These are phyloP conservation scores for Phytophthora pini DNA, from an alignment of 352 stramenopile species.

Conservation along the genomic window DNA sequence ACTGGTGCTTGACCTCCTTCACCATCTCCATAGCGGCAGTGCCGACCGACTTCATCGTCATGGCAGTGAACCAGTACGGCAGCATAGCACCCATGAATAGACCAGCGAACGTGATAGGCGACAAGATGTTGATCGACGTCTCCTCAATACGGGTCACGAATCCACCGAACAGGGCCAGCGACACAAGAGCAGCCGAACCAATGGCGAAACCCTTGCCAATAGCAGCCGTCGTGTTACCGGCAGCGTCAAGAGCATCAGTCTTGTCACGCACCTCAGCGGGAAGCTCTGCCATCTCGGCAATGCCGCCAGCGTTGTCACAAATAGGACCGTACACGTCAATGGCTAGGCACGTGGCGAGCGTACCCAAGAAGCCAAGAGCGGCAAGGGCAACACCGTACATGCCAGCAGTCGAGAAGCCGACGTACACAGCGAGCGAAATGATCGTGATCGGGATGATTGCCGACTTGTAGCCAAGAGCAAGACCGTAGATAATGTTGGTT, in stretches of 20 bases:
- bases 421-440: conserved; percentile 97
- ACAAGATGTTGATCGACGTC: conserved; percentile 97
- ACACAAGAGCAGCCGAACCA: conserved; percentile 98
- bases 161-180: conserved; percentile 97
- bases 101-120: conserved; percentile 98
- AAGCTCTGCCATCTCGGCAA: conserved; percentile 99
- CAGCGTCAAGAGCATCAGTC: conserved; percentile 99
- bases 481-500: conserved; percentile 99
- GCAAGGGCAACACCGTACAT: conserved; percentile 98
- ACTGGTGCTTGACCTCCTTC: conserved; percentile 99
- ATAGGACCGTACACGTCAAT: conserved; percentile 99
- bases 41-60: conserved; percentile 99
- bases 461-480: conserved; percentile 99
- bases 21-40: conserved; percentile 99
- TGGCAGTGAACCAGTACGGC: conserved; percentile 99
- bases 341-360: conserved; percentile 97
- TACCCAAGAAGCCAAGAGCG: conserved; percentile 99
- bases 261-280: conserved; percentile 97
- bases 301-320: conserved; percentile 99
- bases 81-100: conserved; percentile 99
- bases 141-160: conserved; percentile 98
- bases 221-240: conserved; percentile 99
- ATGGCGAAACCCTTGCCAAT: conserved; percentile 99
- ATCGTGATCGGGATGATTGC: conserved; percentile 99
- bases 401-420: conserved; percentile 96